phyloP scores from a whole-genome alignment of 106 monocot genomes.

The Posidonia australis region DNA sequence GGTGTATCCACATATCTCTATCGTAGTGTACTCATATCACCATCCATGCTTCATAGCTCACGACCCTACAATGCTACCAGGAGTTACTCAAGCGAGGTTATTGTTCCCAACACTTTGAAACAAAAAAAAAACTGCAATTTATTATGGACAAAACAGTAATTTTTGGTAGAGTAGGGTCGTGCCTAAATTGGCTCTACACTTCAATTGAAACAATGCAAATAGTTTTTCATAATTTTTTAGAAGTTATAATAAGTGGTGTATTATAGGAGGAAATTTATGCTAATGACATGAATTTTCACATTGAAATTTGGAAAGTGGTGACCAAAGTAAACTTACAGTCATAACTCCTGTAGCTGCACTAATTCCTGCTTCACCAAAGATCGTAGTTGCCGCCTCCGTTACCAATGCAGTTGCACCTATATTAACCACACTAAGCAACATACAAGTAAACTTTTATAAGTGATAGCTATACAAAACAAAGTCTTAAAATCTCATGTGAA shows the following conservation, averaged over 20 bases:
- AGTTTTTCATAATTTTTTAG: no score
- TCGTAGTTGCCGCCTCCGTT: slow-evolving; percentile 82
- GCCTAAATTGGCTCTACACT: no score
- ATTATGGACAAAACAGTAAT: neutral
- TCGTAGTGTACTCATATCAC: no score
- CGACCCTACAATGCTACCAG: neutral
- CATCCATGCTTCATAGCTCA: no score
- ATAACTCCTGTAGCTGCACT: slow-evolving; percentile 96
- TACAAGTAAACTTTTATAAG: neutral
- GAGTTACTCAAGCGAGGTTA: neutral
- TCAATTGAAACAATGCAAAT: no score
- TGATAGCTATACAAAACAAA: neutral
- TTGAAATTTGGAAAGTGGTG: neutral
- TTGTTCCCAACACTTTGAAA: neutral
- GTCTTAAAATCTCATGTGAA: neutral
- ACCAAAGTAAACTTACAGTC: slow-evolving; percentile 48
- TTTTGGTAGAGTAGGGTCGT: no score
- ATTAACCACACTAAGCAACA: slow-evolving; percentile 62
- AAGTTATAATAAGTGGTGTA: no score
- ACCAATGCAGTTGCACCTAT: slow-evolving; percentile 94
- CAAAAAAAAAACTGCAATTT: neutral
- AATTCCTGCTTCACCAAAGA: slow-evolving; percentile 97
- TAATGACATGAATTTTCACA: neutral
- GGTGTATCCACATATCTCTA: no score
- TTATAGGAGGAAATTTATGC: no score